A percentile compares a stretch with the other conserved stretches of the same genome.
These are phyloP conservation scores for Lanmaoa rubissima DNA, from an alignment of 768 basidiomycete species.

Conservation along the genomic window DNA sequence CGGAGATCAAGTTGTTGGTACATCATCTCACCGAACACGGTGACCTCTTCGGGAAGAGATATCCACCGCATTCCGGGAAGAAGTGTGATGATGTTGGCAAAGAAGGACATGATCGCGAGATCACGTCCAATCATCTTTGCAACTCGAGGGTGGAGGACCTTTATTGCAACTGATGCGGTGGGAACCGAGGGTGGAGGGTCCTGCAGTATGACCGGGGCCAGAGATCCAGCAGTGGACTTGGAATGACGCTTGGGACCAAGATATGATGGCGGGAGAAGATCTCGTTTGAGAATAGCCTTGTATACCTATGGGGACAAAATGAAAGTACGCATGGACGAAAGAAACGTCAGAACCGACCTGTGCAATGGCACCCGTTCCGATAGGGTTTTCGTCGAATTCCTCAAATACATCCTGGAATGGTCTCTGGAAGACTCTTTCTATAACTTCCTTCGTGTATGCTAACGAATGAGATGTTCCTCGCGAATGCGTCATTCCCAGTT, in stretches of 20 bases:
- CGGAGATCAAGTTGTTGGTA: constrained; percentile 88
- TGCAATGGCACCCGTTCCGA: constrained; percentile 98
- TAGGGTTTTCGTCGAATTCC: constrained; percentile 80
- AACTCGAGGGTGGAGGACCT: constrained; percentile 90
- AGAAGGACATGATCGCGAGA: constrained; percentile 92
- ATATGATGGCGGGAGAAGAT: constrained; percentile 84
- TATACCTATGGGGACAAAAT: constrained; percentile 60
- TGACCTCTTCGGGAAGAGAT: constrained; percentile 91
- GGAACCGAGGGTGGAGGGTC: constrained; percentile 73
- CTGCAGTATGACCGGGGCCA: constrained; percentile 46
- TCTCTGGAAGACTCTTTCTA: constrained; percentile 80
- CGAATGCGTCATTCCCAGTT: constrained; percentile 85
- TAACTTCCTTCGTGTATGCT: constrained; percentile 71
- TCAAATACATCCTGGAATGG: constrained; percentile 90
- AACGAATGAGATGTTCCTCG: constrained; percentile 80
- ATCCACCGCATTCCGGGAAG: constrained; percentile 97
- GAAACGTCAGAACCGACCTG: constrained; percentile 45
- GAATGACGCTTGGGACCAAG: constrained; percentile 67
- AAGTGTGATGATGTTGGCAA: constrained; percentile 72
- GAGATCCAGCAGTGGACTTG: constrained; percentile 45
- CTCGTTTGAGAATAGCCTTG: constrained; percentile 77
- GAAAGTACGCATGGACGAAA: background rate
- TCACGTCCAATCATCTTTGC: constrained; percentile 81
- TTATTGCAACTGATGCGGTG: constrained; percentile 88
- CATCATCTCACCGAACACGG: constrained; percentile 97